These are phyloP conservation scores for Calocera viscosa DNA, from an alignment of 768 basidiomycete genomes.

Conservation along the genomic window DNA sequence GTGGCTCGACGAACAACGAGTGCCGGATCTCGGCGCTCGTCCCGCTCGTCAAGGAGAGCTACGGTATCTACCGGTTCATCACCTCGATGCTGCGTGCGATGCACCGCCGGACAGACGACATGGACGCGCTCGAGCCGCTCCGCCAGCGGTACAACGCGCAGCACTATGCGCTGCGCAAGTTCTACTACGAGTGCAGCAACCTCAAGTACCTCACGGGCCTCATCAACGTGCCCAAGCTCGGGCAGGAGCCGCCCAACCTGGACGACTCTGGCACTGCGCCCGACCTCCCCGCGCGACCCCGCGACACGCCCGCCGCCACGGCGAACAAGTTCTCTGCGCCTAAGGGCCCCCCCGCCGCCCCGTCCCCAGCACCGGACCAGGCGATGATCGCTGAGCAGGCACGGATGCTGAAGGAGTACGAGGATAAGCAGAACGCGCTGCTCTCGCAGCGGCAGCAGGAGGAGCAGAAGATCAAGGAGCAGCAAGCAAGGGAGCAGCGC, in stretches of 20 bases:
- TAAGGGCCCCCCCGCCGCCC: slow-evolving; percentile 56
- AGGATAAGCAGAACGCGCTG: slow-evolving; percentile 86
- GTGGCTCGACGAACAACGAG: slow-evolving; percentile 84
- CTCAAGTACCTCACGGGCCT: slow-evolving; percentile 94
- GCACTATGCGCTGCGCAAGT: slow-evolving; percentile 86
- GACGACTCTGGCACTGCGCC: slow-evolving; percentile 68
- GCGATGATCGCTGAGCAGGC: slow-evolving; percentile 79
- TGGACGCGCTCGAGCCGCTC: slow-evolving; percentile 80
- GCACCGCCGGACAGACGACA: slow-evolving; percentile 82
- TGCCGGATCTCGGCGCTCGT: slow-evolving; percentile 93
- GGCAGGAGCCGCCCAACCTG: slow-evolving; percentile 95
- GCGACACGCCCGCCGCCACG: slow-evolving; percentile 37
- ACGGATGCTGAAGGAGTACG: slow-evolving; percentile 89
- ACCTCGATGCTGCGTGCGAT: slow-evolving; percentile 97
- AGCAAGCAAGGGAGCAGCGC: slow-evolving; percentile 62
- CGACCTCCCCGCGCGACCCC: slow-evolving; percentile 72
- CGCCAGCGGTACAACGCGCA: slow-evolving; percentile 78
- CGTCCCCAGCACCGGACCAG: slow-evolving; percentile 46
- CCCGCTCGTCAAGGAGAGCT: slow-evolving; percentile 95
- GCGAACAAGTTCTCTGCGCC: slow-evolving; percentile 38
- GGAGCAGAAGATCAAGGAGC: slow-evolving; percentile 63
- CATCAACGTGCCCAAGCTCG: slow-evolving; percentile 96
- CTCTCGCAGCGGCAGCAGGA: slow-evolving; percentile 69
- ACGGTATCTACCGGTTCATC: slow-evolving; percentile 97
- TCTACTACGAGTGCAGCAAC: slow-evolving; percentile 99